Evolutionary conservation across 2,329 filamentous ascomycete species (phyloP).

Genomic region (Trichoderma gracile): DNA sequence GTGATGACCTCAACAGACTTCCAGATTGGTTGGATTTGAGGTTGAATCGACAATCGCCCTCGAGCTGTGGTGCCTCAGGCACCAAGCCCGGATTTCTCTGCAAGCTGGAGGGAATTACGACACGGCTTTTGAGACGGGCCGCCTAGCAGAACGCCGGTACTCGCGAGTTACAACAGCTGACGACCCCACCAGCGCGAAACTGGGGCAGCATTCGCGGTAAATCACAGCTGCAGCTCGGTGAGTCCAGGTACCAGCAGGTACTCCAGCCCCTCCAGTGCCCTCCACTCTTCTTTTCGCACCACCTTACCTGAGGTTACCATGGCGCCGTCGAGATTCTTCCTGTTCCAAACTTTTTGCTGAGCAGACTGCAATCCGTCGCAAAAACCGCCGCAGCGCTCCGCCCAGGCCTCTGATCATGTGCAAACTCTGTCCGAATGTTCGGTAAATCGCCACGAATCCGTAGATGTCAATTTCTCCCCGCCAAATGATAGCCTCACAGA

Average conservation of each 20-base stretch:
- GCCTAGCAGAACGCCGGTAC: constrained; percentile 16
- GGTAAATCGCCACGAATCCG: constrained; percentile 48
- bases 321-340: constrained; percentile 36
- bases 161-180: constrained; percentile 1
- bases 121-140: constrained; percentile 21
- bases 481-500: constrained; percentile 61
- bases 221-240: background rate
- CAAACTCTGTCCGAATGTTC: constrained; percentile 52
- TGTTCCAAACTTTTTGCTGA: constrained; percentile 54
- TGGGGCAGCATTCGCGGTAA: background rate
- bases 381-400: constrained; percentile 49
- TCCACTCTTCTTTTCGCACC: constrained; percentile 21
- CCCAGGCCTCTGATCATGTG: constrained; percentile 55
- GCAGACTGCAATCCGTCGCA: constrained; percentile 45
- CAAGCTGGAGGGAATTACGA: background rate
- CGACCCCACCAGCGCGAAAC: constrained; percentile 2
- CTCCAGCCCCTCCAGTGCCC: constrained; percentile 22
- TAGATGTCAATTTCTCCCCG: constrained; percentile 57
- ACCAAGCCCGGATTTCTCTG: constrained; percentile 12
- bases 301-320: constrained; percentile 8
- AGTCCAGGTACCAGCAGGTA: background rate
- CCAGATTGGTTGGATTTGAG: constrained; percentile 33
- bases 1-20: constrained; percentile 32
- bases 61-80: constrained; percentile 41
- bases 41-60: constrained; percentile 33